Evolutionary conservation across 768 basidiomycete genomes (phyloP).

Genomic region (Clitopilus hobsonii): DNA sequence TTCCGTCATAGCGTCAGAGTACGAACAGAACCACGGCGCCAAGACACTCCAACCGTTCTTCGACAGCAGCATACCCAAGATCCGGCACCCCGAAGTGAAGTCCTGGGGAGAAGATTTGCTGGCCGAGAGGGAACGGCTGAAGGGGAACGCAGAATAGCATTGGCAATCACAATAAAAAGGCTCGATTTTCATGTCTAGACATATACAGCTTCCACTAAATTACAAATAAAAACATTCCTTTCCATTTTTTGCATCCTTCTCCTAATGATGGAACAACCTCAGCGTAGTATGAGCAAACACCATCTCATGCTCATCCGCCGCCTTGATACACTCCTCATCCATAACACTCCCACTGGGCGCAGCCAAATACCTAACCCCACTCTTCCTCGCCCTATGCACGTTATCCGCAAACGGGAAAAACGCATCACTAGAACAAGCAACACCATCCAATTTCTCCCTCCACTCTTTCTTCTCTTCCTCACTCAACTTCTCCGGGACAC

Average conservation of each 20-base stretch:
- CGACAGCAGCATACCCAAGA: constrained; percentile 69
- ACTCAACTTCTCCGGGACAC: constrained; percentile 57
- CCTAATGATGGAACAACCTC: constrained; percentile 86
- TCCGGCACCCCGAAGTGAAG: constrained; percentile 69
- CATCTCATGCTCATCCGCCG: constrained; percentile 89
- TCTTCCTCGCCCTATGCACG: constrained; percentile 87
- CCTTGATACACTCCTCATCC: constrained; percentile 95
- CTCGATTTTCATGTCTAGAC: not conserved
- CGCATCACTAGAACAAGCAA: constrained; percentile 93
- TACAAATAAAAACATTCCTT: not conserved
- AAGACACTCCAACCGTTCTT: constrained; percentile 69
- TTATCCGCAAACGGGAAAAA: constrained; percentile 99
- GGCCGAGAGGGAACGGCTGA: constrained; percentile 36
- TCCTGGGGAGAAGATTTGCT: constrained; percentile 62
- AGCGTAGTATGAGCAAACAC: constrained; percentile 89
- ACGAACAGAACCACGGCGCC: constrained; percentile 51
- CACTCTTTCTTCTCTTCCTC: constrained; percentile 72
- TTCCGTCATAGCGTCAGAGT: constrained; percentile 69
- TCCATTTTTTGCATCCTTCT: not conserved
- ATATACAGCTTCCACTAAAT: not conserved
- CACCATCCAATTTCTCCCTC: constrained; percentile 70
- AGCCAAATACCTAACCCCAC: constrained; percentile 89
- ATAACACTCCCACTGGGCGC: constrained; percentile 94
- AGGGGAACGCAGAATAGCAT: not conserved
- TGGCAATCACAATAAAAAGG: not conserved